Evolutionary conservation across 805 yeast species (phyloP).

Genomic region (Metschnikowia similis): DNA sequence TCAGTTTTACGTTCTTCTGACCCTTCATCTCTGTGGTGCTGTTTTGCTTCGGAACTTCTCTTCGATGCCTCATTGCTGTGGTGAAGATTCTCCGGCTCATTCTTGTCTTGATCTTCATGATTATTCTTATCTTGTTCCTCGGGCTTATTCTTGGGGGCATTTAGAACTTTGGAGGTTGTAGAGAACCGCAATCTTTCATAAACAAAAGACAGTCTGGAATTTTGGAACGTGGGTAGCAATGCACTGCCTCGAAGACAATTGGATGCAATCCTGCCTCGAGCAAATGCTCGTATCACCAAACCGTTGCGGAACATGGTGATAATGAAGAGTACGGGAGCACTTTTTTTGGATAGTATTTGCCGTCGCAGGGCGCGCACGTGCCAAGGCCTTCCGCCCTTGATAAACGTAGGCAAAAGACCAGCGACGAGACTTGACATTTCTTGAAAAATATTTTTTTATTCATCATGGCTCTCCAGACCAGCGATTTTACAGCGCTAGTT

Average conservation of each 20-base stretch:
- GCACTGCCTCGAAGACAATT: neutral
- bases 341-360: conserved; percentile 2
- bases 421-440: too few relatives aligned
- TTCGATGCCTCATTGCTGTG: conserved; percentile 3
- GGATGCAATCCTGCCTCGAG: conserved; percentile 4
- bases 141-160: conserved; percentile 3
- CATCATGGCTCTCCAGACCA: too few relatives aligned
- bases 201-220: neutral
- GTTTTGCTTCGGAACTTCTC: neutral
- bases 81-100: conserved; percentile 6
- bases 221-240: neutral
- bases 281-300: conserved; percentile 7
- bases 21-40: conserved; percentile 1
- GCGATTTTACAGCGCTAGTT: too few relatives aligned
- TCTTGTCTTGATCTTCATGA: neutral
- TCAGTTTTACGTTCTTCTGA: neutral
- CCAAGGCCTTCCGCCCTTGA: neutral
- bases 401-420: neutral
- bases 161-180: neutral
- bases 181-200: conserved; percentile 1
- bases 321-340: neutral
- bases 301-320: conserved; percentile 1
- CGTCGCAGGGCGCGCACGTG: conserved; percentile 5
- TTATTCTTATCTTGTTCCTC: conserved; percentile 8
- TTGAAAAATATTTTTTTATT: too few relatives aligned